These are phyloP conservation scores for Backusella mclennaniae DNA, from an alignment of 192 early-diverging fungal species.

Conservation along the genomic window DNA sequence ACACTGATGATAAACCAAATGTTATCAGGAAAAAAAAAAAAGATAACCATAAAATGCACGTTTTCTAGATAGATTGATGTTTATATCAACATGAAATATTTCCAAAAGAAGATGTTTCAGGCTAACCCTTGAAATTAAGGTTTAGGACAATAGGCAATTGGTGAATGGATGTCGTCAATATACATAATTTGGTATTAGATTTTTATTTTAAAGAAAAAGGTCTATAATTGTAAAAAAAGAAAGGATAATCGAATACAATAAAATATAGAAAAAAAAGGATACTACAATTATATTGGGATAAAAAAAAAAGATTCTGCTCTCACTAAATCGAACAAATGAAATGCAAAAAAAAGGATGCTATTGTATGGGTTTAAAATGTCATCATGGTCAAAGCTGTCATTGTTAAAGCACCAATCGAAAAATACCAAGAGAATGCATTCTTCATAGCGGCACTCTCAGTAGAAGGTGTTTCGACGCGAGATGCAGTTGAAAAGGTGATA, in stretches of 20 bases:
- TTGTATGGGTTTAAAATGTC: not conserved
- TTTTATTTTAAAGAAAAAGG: not conserved
- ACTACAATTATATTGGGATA: not conserved
- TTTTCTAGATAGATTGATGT: not conserved
- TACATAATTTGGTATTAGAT: not conserved
- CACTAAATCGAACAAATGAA: not conserved
- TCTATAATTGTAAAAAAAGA: not conserved
- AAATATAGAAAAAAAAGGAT: not conserved
- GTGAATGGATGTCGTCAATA: not conserved
- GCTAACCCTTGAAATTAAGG: not conserved
- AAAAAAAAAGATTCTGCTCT: not conserved
- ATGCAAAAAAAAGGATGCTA: not conserved
- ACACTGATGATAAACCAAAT: not conserved
- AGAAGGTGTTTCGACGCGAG: not conserved
- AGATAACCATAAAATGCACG: not conserved
- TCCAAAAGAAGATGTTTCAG: no score
- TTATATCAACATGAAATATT: no score
- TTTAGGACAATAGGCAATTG: not conserved
- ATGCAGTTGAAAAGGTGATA: not conserved
- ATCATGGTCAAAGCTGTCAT: not conserved
- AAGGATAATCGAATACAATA: not conserved
- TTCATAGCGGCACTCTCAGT: not conserved
- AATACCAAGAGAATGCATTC: not conserved
- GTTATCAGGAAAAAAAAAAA: not conserved
- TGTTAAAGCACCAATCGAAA: not conserved